These are phyloP conservation scores for Vaccinium vitisidaea DNA, from an alignment of 148 eudicot species.

Conservation along the genomic window DNA sequence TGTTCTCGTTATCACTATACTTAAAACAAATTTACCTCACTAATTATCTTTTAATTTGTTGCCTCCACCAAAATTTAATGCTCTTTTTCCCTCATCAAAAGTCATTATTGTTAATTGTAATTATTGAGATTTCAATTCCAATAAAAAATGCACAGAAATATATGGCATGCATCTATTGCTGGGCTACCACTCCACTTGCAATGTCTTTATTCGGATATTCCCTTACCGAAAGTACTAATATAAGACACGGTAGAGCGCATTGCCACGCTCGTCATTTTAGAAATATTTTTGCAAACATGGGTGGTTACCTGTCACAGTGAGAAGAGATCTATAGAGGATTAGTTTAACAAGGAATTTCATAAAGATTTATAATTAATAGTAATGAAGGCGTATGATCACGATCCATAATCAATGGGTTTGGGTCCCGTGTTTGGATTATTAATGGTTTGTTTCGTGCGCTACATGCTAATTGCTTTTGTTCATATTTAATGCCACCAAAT, in stretches of 20 bases:
- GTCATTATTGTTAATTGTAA: not conserved
- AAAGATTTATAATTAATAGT: not conserved
- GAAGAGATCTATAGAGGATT: not conserved
- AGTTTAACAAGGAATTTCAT: not conserved
- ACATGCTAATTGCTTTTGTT: not conserved
- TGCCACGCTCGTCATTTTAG: too few species aligned
- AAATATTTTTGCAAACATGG: too few species aligned
- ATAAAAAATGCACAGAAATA: too few species aligned
- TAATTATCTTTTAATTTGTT: not conserved
- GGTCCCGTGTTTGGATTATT: not conserved
- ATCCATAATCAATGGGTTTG: not conserved
- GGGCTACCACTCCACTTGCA: too few species aligned
- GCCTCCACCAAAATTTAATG: not conserved
- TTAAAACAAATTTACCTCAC: not conserved
- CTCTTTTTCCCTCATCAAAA: not conserved
- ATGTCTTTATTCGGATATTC: too few species aligned
- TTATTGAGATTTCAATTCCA: too few species aligned
- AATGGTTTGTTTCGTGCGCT: slow-evolving; percentile 9
- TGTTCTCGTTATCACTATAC: not conserved
- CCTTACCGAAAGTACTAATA: too few species aligned
- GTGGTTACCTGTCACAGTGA: not conserved
- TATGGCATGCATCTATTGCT: too few species aligned
- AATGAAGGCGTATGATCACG: not conserved
- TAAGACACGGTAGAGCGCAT: too few species aligned
- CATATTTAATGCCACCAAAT: not conserved